These are phyloP conservation scores for Amanita pseudoporphyria DNA, from an alignment of 768 basidiomycete genomes.

Conservation along the genomic window DNA sequence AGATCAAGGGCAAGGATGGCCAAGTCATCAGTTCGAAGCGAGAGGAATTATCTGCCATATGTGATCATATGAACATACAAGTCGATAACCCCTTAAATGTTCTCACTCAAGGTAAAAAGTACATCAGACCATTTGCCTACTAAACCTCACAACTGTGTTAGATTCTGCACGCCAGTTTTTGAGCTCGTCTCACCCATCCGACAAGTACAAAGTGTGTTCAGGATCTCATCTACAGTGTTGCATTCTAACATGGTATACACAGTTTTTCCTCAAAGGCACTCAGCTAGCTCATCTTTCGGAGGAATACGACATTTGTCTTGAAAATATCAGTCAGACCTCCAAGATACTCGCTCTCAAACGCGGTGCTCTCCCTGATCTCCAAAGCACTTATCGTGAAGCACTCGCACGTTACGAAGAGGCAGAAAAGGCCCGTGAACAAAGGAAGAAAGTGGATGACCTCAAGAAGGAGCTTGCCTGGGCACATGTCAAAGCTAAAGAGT, in stretches of 20 bases:
- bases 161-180: slow-evolving; percentile 78
- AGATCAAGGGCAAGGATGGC: slow-evolving; percentile 64
- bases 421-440: slow-evolving; percentile 60
- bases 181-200: slow-evolving; percentile 64
- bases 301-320: slow-evolving; percentile 71
- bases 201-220: slow-evolving; percentile 76
- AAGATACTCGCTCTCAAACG: slow-evolving; percentile 62
- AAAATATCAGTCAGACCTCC: slow-evolving; percentile 62
- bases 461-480: slow-evolving; percentile 86
- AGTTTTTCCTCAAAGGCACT: slow-evolving; percentile 96
- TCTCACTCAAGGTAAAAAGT: slow-evolving; percentile 62
- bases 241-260: neutral
- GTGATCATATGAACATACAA: slow-evolving; percentile 94
- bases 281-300: slow-evolving; percentile 81
- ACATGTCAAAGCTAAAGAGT: slow-evolving; percentile 63
- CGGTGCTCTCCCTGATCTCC: slow-evolving; percentile 71
- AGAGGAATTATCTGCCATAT: slow-evolving; percentile 80
- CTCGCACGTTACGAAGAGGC: slow-evolving; percentile 61
- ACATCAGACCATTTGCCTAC: neutral
- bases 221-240: neutral
- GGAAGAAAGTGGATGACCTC: slow-evolving; percentile 55
- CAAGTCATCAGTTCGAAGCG: slow-evolving; percentile 64
- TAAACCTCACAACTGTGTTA: slow-evolving; percentile 17
- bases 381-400: slow-evolving; percentile 46
- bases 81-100: slow-evolving; percentile 97